Evolutionary conservation across 2,329 filamentous ascomycete species (phyloP).

Genomic region (Colletotrichum orbiculare): DNA sequence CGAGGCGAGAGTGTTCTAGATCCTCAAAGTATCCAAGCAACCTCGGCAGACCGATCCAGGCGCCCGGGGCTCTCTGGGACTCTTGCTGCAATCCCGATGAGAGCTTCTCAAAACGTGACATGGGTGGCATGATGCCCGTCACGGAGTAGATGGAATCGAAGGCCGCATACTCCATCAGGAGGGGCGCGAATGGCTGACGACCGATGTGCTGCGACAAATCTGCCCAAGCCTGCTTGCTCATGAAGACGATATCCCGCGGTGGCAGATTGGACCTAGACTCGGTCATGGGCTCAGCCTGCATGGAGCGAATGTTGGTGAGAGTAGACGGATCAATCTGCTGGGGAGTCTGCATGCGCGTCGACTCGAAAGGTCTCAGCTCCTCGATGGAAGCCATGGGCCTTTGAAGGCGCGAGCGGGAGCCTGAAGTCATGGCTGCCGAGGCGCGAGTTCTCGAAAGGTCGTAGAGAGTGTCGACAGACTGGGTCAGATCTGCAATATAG

Average conservation of each 20-base stretch:
- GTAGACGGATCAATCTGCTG: slow-evolving; percentile 67
- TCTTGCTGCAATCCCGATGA: slow-evolving; percentile 68
- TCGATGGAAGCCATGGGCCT: slow-evolving; percentile 53
- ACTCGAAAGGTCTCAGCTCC: slow-evolving; percentile 65
- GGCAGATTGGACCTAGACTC: slow-evolving; percentile 41
- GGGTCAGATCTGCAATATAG: slow-evolving; percentile 78
- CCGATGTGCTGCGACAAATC: slow-evolving; percentile 57
- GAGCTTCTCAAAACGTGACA: slow-evolving; percentile 73
- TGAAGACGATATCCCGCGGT: slow-evolving; percentile 59
- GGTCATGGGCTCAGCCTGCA: slow-evolving; percentile 48
- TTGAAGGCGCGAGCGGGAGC: slow-evolving; percentile 46
- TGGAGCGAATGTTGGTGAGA: slow-evolving; percentile 59
- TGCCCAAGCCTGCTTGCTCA: slow-evolving; percentile 63
- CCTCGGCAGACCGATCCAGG: slow-evolving; percentile 71
- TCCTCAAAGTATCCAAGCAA: slow-evolving; percentile 81
- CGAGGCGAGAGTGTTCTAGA: slow-evolving; percentile 74
- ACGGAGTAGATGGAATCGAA: slow-evolving; percentile 72
- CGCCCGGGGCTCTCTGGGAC: slow-evolving; percentile 60
- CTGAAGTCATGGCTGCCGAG: slow-evolving; percentile 51
- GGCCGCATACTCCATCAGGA: slow-evolving; percentile 78
- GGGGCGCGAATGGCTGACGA: slow-evolving; percentile 60
- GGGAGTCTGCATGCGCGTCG: slow-evolving; percentile 70
- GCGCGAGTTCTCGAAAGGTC: slow-evolving; percentile 77
- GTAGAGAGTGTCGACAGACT: slow-evolving; percentile 83
- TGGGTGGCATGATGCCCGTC: slow-evolving; percentile 72